Evolutionary conservation across 2,329 filamentous ascomycete species (phyloP).

Genomic region (Penicillium griseofulvum): DNA sequence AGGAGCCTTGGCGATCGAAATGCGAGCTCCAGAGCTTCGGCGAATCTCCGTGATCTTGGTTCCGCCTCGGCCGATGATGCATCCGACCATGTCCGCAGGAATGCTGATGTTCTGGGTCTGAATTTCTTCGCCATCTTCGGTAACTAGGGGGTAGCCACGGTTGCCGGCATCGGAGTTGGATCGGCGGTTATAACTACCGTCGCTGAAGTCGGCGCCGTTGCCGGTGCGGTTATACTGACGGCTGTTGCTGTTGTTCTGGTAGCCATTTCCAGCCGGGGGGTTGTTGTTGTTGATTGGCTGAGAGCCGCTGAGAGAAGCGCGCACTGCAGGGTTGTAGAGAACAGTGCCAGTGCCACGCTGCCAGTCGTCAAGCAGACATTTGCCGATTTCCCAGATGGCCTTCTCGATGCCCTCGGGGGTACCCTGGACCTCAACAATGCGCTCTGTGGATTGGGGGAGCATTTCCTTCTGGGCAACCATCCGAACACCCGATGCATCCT

Average conservation of each 20-base stretch:
- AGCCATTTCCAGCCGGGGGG: constrained; percentile 47
- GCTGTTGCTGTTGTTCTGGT: constrained; percentile 51
- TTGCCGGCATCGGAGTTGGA: constrained; percentile 78
- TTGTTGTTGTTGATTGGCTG: constrained; percentile 53
- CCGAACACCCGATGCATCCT: constrained; percentile 91
- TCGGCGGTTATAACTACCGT: constrained; percentile 72
- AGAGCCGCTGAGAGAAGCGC: constrained; percentile 67
- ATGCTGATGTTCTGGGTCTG: constrained; percentile 99
- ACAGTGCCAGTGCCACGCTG: constrained; percentile 96
- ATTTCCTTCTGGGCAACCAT: constrained; percentile 99
- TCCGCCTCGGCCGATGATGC: constrained; percentile 92
- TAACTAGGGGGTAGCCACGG: constrained; percentile 81
- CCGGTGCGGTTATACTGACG: constrained; percentile 87
- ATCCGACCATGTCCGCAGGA: constrained; percentile 98
- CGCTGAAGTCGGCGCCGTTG: constrained; percentile 96
- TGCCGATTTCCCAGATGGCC: constrained; percentile 97
- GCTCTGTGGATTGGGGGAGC: constrained; percentile 97
- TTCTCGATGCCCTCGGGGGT: constrained; percentile 93
- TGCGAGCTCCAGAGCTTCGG: constrained; percentile 91
- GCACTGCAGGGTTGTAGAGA: constrained; percentile 93
- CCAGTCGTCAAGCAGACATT: constrained; percentile 96
- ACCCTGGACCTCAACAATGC: constrained; percentile 94
- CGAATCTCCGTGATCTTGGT: constrained; percentile 99
- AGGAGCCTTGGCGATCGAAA: constrained; percentile 94
- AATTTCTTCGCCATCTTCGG: constrained; percentile 95